Evolutionary conservation across 257 asterid species (phyloP).

Genomic region (Penstemon davidsonii): DNA sequence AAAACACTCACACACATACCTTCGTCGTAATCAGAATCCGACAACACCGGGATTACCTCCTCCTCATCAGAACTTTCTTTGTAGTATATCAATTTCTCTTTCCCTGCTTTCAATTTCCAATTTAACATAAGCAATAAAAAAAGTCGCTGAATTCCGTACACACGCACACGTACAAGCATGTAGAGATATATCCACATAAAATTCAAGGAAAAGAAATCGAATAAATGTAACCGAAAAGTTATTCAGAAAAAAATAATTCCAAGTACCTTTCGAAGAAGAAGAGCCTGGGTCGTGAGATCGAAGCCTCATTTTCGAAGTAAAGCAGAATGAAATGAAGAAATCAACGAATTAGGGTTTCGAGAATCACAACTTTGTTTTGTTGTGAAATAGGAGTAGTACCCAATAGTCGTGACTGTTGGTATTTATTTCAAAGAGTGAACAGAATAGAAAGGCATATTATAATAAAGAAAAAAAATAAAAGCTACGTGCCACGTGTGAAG

Average conservation of each 20-base stretch:
- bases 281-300: constrained; percentile 36
- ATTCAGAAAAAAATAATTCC: background rate
- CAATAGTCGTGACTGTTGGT: constrained; percentile 11
- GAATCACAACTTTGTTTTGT: background rate
- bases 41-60: constrained; percentile 11
- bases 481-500: constrained; percentile 6
- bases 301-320: constrained; percentile 36
- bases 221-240: no score
- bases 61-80: constrained; percentile 41
- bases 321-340: background rate
- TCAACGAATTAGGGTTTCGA: constrained; percentile 29
- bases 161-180: background rate
- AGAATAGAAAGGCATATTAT: background rate
- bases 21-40: constrained; percentile 38
- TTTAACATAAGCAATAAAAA: constrained; percentile 5
- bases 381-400: constrained; percentile 8
- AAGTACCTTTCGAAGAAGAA: constrained; percentile 40
- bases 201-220: background rate
- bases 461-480: background rate
- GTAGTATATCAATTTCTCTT: constrained; percentile 32
- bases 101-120: constrained; percentile 31
- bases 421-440: background rate
- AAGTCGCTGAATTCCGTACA: background rate
- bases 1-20: constrained; percentile 26
- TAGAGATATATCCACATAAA: background rate